Evolutionary conservation across 805 yeast genomes (phyloP).

Genomic region (Saccharomycopsis babjevae): DNA sequence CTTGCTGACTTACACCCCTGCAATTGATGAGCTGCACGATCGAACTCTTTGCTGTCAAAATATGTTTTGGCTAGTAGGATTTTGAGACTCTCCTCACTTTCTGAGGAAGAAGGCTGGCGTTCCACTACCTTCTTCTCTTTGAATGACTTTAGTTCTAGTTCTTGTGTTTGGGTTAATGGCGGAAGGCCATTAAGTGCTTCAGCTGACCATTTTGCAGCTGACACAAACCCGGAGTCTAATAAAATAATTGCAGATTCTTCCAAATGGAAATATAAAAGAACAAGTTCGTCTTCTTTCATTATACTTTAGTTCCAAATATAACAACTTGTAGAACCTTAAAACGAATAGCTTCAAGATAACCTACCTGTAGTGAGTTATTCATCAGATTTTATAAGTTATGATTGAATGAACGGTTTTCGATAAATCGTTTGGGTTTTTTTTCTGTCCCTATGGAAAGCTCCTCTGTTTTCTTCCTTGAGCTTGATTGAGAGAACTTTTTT

Average conservation of each 20-base stretch:
- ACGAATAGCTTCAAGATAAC: too few relatives aligned
- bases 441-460: too few relatives aligned
- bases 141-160: background rate
- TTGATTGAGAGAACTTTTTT: background rate
- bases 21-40: slow-evolving; percentile 56
- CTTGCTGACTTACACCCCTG: slow-evolving; percentile 40
- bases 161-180: slow-evolving; percentile 20
- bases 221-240: slow-evolving; percentile 11
- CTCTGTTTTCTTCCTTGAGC: background rate
- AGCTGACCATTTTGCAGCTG: slow-evolving; percentile 64
- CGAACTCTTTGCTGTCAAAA: slow-evolving; percentile 79
- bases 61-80: slow-evolving; percentile 58
- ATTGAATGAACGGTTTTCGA: too few relatives aligned
- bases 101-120: slow-evolving; percentile 13
- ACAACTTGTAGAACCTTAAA: too few relatives aligned
- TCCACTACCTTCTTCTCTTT: background rate
- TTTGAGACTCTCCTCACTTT: slow-evolving; percentile 31
- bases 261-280: slow-evolving; percentile 4
- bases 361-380: too few relatives aligned
- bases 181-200: slow-evolving; percentile 65
- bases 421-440: too few relatives aligned
- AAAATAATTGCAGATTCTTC: slow-evolving; percentile 8
- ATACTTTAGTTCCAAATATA: background rate
- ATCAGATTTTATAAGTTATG: too few relatives aligned
- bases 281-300: slow-evolving; percentile 7